Conservation (phyloP, 805 yeast genomes). For the Candida railenensis region DNA sequence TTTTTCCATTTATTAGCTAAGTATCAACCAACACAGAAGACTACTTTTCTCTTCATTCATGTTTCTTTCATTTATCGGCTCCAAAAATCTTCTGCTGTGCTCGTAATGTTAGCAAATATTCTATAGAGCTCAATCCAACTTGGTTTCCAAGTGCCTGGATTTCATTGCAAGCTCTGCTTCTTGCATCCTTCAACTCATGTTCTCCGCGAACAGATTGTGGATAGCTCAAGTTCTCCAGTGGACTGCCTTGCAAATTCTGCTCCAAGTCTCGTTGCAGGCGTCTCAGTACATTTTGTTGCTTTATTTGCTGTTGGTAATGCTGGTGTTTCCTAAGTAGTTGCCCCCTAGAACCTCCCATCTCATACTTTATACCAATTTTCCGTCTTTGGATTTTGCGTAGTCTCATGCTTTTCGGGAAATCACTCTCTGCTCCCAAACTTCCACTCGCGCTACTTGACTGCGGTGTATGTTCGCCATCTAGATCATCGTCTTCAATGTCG, state of each 20-base stretch:
- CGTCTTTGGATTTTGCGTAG: slow-evolving; percentile 3
- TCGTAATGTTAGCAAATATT: slow-evolving; percentile 1
- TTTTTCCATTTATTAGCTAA: too few species aligned
- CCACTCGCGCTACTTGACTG: background rate
- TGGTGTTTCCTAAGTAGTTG: background rate
- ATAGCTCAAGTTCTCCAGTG: background rate
- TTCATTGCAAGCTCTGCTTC: background rate
- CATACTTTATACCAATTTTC: background rate
- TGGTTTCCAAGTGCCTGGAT: background rate
- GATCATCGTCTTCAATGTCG: slow-evolving; percentile 11
- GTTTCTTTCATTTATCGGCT: background rate
- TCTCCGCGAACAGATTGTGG: background rate
- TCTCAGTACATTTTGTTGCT: background rate
- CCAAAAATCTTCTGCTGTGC: slow-evolving; percentile 5
- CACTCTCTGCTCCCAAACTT: background rate
- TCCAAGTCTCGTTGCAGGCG: background rate
- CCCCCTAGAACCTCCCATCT: background rate
- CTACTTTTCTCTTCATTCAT: background rate
- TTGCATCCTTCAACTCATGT: slow-evolving; percentile 1
- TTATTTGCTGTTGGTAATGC: background rate
- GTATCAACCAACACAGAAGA: too few species aligned
- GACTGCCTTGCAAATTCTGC: background rate
- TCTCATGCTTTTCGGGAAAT: background rate
- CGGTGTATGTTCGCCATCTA: slow-evolving; percentile 8
- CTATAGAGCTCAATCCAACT: background rate